These are phyloP conservation scores for Mollisiaceae sp. DNA, from an alignment of 2,329 filamentous ascomycete species.

Conservation along the genomic window DNA sequence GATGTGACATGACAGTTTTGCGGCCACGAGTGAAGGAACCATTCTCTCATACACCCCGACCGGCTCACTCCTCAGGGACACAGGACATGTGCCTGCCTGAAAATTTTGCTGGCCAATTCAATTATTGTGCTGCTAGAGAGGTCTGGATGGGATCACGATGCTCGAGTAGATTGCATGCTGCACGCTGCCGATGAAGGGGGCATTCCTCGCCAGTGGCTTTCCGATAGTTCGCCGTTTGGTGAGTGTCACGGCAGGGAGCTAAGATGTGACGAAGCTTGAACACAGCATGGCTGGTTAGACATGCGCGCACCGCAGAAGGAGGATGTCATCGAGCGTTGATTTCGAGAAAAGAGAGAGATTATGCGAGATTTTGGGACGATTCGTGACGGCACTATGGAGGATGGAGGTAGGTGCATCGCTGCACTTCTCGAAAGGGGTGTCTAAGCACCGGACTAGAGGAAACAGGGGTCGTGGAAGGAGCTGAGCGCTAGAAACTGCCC, in stretches of 20 bases:
- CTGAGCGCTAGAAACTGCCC: not conserved
- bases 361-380: not conserved
- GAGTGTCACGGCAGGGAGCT: not conserved
- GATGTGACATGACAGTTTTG: not conserved
- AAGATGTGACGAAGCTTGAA: not conserved
- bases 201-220: not conserved
- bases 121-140: not conserved
- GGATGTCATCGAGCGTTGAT: not conserved
- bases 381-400: not conserved
- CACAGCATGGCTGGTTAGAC: conserved; percentile 5
- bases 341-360: not conserved
- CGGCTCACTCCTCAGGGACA: not conserved
- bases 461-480: not conserved
- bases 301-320: not conserved
- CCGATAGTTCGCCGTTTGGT: conserved; percentile 1
- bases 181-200: not conserved
- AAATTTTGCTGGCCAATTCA: not conserved
- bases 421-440: not conserved
- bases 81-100: conserved; percentile 1
- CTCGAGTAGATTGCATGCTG: conserved; percentile 1
- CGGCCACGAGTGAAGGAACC: not conserved
- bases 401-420: not conserved
- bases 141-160: not conserved
- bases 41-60: not conserved
- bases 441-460: not conserved